Percentiles rank a stretch among this genome's conserved stretches.
Evolutionary conservation across 495 filamentous ascomycete species (phyloP).

Genomic region (Tuber microsphaerosporum): DNA sequence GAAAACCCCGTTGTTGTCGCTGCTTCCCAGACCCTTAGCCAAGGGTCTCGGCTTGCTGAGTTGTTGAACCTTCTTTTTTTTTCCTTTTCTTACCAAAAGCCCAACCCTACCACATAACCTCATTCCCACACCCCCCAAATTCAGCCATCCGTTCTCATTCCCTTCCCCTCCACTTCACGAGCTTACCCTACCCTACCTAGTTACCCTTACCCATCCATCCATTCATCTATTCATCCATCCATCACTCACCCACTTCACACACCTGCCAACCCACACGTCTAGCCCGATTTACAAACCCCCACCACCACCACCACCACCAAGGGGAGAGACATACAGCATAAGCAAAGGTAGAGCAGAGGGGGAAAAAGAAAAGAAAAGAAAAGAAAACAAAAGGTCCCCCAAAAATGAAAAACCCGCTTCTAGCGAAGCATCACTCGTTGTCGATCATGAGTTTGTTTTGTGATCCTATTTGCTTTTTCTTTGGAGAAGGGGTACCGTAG

Average conservation of each 20-base stretch:
- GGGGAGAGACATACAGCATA: neutral
- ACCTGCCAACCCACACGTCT: neutral
- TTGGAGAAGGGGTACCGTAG: constrained; percentile 13
- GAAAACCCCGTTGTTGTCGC: neutral
- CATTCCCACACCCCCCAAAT: neutral
- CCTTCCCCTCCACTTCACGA: neutral
- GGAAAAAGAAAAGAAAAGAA: neutral
- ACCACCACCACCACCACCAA: neutral
- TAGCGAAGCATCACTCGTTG: neutral
- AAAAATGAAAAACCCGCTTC: neutral
- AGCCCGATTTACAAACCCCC: neutral
- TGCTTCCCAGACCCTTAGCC: neutral
- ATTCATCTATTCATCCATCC: neutral
- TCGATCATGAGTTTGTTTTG: constrained; percentile 24
- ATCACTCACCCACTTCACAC: neutral
- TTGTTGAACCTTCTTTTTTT: neutral
- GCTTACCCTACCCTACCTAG: neutral
- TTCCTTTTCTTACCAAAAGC: neutral
- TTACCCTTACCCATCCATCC: neutral
- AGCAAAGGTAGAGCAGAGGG: neutral
- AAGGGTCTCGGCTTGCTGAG: neutral
- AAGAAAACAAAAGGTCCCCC: neutral
- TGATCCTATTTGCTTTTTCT: constrained; percentile 16
- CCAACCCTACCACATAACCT: neutral
- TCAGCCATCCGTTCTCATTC: neutral